These are phyloP conservation scores for Cerioporus squamosus DNA, from an alignment of 1,284 basidiomycete species.

Conservation along the genomic window DNA sequence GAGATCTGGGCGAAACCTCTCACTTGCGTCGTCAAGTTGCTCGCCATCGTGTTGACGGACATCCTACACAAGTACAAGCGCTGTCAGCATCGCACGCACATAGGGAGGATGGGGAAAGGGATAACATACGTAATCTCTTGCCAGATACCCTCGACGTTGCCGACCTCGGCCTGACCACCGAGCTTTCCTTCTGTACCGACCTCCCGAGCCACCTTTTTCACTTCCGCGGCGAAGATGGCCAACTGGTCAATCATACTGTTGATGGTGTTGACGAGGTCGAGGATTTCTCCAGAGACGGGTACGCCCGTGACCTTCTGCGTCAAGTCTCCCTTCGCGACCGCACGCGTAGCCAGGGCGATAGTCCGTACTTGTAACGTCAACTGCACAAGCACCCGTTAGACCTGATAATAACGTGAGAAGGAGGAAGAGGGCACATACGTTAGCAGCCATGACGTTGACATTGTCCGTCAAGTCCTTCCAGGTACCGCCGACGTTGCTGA, in stretches of 20 bases:
- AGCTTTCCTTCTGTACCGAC: conserved; percentile 97
- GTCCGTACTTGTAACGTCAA: conserved; percentile 95
- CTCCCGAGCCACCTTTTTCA: conserved; percentile 94
- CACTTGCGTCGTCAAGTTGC: conserved; percentile 97
- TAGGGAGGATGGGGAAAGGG: conserved; percentile 1
- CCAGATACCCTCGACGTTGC: conserved; percentile 98
- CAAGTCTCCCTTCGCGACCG: conserved; percentile 93
- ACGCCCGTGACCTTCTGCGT: conserved; percentile 94
- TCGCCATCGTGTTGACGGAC: conserved; percentile 96
- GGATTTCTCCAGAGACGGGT: conserved; percentile 94
- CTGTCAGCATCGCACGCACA: conserved; percentile 7
- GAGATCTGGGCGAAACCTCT: conserved; percentile 99
- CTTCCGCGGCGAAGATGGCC: conserved; percentile 92
- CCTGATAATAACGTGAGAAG: not conserved
- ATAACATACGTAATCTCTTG: conserved; percentile 93
- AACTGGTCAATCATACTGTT: conserved; percentile 97
- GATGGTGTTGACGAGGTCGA: conserved; percentile 92
- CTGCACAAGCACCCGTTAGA: conserved; percentile 38
- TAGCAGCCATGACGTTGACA: conserved; percentile 88
- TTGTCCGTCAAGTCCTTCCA: conserved; percentile 98
- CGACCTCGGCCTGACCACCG: conserved; percentile 97
- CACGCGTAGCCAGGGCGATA: conserved; percentile 93
- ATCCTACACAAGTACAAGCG: conserved; percentile 46
- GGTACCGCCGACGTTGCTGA: conserved; percentile 93
- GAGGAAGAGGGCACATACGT: conserved; percentile 50